These are phyloP conservation scores for Ophiostoma triangulosporum DNA, from an alignment of 2,329 filamentous ascomycete species.

Conservation along the genomic window DNA sequence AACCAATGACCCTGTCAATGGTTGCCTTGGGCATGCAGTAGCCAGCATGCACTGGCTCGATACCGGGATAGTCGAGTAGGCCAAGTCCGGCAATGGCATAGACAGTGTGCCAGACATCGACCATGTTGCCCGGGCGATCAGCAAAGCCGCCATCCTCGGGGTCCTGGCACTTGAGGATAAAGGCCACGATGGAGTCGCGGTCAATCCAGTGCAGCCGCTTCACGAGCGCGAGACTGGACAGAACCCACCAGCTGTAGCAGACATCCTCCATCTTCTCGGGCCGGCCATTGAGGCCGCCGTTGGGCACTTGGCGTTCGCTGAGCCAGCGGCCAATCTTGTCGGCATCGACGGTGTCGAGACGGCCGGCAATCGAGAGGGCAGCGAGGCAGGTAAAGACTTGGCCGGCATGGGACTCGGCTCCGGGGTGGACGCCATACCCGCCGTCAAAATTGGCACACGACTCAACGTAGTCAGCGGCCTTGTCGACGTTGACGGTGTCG, in stretches of 20 bases:
- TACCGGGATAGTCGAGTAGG: slow-evolving; percentile 61
- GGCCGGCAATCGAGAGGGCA: slow-evolving; percentile 68
- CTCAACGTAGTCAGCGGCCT: slow-evolving; percentile 65
- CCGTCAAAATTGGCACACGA: slow-evolving; percentile 89
- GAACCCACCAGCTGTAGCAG: slow-evolving; percentile 98
- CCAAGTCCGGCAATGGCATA: slow-evolving; percentile 85
- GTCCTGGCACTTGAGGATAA: slow-evolving; percentile 86
- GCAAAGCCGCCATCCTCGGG: slow-evolving; percentile 70
- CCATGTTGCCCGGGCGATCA: slow-evolving; percentile 84
- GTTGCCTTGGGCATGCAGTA: slow-evolving; percentile 70
- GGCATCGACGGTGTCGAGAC: slow-evolving; percentile 67
- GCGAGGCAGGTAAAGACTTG: slow-evolving; percentile 93
- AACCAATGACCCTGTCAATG: slow-evolving; percentile 42
- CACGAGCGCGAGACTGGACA: slow-evolving; percentile 84
- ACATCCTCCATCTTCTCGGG: slow-evolving; percentile 95
- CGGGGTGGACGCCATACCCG: slow-evolving; percentile 78
- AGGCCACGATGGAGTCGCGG: slow-evolving; percentile 58
- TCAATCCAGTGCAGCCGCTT: slow-evolving; percentile 87
- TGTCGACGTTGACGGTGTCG: slow-evolving; percentile 60
- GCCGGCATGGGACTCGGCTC: slow-evolving; percentile 85
- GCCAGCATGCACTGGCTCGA: slow-evolving; percentile 72
- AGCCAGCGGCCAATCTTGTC: slow-evolving; percentile 82
- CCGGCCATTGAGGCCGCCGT: slow-evolving; percentile 81
- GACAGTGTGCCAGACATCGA: slow-evolving; percentile 90
- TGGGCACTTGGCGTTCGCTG: slow-evolving; percentile 78